These are phyloP conservation scores for Rhododendron mucronatum DNA, from an alignment of 148 eudicot species.

Conservation along the genomic window DNA sequence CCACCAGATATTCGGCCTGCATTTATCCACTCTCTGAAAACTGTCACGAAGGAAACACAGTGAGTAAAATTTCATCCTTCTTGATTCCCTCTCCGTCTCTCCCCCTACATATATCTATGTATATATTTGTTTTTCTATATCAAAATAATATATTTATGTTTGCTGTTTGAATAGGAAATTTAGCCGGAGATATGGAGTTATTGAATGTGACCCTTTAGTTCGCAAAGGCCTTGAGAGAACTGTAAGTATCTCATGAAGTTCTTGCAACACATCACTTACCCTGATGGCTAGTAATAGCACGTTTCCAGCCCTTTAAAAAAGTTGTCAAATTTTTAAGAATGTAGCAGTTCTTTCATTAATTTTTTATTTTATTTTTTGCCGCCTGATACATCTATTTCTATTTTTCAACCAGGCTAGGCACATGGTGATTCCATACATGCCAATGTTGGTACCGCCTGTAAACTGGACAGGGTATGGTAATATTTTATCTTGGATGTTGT, in stretches of 20 bases:
- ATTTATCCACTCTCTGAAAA: constrained; percentile 56
- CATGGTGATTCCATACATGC: constrained; percentile 97
- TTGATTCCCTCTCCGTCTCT: constrained; percentile 4
- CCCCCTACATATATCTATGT: not conserved
- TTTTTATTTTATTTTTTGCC: not conserved
- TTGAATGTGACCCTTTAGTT: constrained; percentile 76
- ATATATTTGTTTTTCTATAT: not conserved
- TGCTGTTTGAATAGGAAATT: constrained; percentile 43
- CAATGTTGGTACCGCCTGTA: constrained; percentile 92
- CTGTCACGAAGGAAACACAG: constrained; percentile 48
- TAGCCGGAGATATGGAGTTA: constrained; percentile 68
- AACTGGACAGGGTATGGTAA: constrained; percentile 78
- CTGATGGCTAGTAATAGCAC: not conserved
- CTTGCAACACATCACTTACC: not conserved
- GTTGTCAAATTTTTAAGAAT: not conserved
- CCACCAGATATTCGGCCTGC: constrained; percentile 91
- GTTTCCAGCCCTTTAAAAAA: not conserved
- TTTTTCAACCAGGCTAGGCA: constrained; percentile 69
- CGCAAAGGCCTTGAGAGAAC: constrained; percentile 75
- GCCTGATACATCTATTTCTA: not conserved
- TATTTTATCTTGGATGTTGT: not conserved
- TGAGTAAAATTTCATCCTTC: constrained; percentile 32
- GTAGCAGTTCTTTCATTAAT: not conserved
- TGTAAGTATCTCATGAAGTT: constrained; percentile 40
- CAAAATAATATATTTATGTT: not conserved